phyloP scores from a whole-genome alignment of 2,329 filamentous ascomycete genomes.

The Neofusicoccum ribis region DNA sequence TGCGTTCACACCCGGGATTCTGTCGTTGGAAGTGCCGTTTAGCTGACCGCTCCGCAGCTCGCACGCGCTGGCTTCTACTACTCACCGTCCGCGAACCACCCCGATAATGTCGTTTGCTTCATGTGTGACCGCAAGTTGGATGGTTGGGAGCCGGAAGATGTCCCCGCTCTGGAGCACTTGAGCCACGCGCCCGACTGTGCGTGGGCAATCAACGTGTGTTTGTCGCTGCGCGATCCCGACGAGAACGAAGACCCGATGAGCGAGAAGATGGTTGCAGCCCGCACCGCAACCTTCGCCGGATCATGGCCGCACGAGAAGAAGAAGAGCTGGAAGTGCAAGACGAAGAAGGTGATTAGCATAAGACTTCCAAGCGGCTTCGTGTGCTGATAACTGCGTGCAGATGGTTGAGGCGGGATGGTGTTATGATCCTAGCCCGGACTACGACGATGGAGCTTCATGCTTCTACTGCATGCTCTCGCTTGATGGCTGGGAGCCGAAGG shows the following conservation, averaged over 20 bases:
- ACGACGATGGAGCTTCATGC: conserved; percentile 87
- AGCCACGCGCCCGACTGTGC: conserved; percentile 80
- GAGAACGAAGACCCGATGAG: conserved; percentile 72
- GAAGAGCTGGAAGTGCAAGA: conserved; percentile 85
- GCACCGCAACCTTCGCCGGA: conserved; percentile 78
- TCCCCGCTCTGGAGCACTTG: conserved; percentile 81
- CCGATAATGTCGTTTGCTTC: conserved; percentile 90
- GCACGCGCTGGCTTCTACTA: conserved; percentile 92
- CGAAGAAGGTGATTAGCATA: conserved; percentile 66
- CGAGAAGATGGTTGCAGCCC: conserved; percentile 70
- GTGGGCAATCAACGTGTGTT: conserved; percentile 69
- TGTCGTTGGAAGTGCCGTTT: neutral
- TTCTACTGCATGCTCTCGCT: conserved; percentile 86
- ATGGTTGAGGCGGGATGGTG: conserved; percentile 93
- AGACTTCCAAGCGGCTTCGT: neutral
- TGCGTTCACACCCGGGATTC: conserved; percentile 40
- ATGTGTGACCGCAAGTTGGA: conserved; percentile 81
- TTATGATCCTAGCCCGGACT: conserved; percentile 80
- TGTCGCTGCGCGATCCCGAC: conserved; percentile 61
- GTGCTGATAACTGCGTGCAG: conserved; percentile 42
- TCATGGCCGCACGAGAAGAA: conserved; percentile 89
- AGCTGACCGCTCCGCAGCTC: conserved; percentile 57
- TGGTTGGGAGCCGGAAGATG: conserved; percentile 87
- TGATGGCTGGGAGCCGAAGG: conserved; percentile 91
- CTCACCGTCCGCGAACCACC: conserved; percentile 69